Evolutionary conservation across 75 land plant species (phyloP).

Genomic region (Cunninghamia lanceolata): DNA sequence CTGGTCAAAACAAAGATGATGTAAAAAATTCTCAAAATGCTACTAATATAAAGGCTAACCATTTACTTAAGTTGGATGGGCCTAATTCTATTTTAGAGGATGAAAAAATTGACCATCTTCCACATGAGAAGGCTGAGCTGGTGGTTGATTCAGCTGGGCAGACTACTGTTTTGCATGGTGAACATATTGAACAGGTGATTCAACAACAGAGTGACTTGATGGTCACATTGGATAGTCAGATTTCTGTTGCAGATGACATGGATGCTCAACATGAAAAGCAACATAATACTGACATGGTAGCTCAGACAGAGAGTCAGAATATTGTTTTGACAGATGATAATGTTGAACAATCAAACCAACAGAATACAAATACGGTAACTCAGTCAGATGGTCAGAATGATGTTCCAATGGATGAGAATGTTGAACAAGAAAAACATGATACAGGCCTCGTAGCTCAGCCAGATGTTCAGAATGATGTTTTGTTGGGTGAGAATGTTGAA

Average conservation of each 20-base stretch:
- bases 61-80: neutral
- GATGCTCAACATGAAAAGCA: neutral
- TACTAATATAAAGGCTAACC: neutral
- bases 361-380: neutral
- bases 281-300: neutral
- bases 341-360: neutral
- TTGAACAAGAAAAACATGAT: neutral
- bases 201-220: neutral
- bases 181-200: neutral
- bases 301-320: neutral
- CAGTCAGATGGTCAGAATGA: neutral
- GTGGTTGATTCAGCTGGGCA: neutral
- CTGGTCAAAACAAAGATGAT: neutral
- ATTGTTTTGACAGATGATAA: neutral
- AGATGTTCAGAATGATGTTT: neutral
- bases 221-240: neutral
- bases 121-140: neutral
- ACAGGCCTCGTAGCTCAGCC: neutral
- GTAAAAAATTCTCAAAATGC: neutral
- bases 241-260: neutral
- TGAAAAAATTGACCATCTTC: neutral
- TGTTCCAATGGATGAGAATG: neutral
- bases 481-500: neutral
- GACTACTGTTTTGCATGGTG: neutral
- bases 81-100: neutral